These are phyloP conservation scores for Didymella pinodella DNA, from an alignment of 2,329 filamentous ascomycete genomes.

Conservation along the genomic window DNA sequence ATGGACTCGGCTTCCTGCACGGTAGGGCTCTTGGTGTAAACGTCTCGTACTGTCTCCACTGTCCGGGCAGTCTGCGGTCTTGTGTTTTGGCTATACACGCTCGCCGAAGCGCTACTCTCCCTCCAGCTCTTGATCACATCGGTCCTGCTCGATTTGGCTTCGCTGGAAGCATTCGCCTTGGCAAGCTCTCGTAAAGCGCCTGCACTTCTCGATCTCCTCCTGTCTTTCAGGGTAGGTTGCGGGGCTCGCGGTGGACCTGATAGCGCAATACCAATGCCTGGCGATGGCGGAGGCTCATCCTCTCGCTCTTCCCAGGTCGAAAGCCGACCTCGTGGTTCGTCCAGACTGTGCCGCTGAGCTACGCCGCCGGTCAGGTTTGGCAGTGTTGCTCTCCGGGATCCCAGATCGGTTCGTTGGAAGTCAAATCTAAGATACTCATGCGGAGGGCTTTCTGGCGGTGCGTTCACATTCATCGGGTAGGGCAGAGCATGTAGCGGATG, in stretches of 20 bases:
- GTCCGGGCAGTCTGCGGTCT: conserved; percentile 47
- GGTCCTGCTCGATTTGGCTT: conserved; percentile 38
- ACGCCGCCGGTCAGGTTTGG: conserved; percentile 41
- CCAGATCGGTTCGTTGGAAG: conserved; percentile 30
- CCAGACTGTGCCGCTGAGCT: conserved; percentile 40
- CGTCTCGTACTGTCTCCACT: conserved; percentile 41
- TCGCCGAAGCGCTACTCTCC: conserved; percentile 44
- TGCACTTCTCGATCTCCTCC: conserved; percentile 50
- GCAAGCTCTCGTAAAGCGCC: conserved; percentile 47
- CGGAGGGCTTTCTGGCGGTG: conserved; percentile 46
- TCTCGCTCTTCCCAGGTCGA: conserved; percentile 44
- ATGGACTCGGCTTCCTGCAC: conserved; percentile 31
- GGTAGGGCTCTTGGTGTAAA: conserved; percentile 32
- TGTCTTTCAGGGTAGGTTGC: conserved; percentile 30
- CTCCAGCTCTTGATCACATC: conserved; percentile 51
- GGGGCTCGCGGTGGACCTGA: conserved; percentile 39
- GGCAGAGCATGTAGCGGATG: conserved; percentile 49
- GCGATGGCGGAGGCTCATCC: conserved; percentile 38
- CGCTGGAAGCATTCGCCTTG: conserved; percentile 34
- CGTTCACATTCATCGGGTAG: conserved; percentile 54
- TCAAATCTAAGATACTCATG: conserved; percentile 49
- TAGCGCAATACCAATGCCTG: conserved; percentile 48
- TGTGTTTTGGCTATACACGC: conserved; percentile 40
- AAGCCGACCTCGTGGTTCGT: conserved; percentile 35
- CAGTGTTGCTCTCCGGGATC: conserved; percentile 47